Evolutionary conservation across 2,329 filamentous ascomycete species (phyloP), one percentile per base, ranked within the genome.

Genomic region (Beauveria medogensis): DNA sequence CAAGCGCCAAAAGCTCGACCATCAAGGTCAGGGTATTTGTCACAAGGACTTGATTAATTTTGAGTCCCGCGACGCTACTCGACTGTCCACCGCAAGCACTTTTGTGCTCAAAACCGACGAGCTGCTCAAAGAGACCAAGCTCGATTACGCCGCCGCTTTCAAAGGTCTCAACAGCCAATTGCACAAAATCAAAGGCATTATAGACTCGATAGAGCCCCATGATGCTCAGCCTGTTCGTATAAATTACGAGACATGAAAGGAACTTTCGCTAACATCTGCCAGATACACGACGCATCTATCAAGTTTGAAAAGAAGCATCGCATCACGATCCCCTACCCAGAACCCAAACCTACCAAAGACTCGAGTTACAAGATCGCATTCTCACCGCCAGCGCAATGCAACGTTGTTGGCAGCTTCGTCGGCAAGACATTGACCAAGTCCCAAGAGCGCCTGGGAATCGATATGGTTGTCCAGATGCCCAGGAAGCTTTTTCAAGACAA

Each of bases 401-500:
- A 96, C 69, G 88, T 96, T 26, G 88, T 93, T 37, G 94, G 94
- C 55, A 96, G 92, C 74, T 93, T 95, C 76, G 84, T 89, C 12
- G 79, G 90, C 56, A 88, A 85, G 72, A 92, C 87, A 2, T 88
- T 91, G 74, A 78, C 85, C 62, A 89, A 88, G 68, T 79, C 80
- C 12, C 83, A 87, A 66, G 74, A 75, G 54, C 73, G 72, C 28
- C 75, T 87, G 28, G 79, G 82, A 18, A 80, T 97, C 63, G 93
- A 97, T 73, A 84, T 97, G 81, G 86, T 93, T 6, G 85, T 96
- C 18, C 89, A 89, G 53, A 95, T 99, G 85, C 93, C 94, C 5
- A 73, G 78, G 61, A 76, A 82, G 1, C 75, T 96, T 14, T 92
- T 97, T 68, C 91, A 96, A 69, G 90, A 95, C 50, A 97, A 97